Conservation (phyloP, 169 alveolate species). For the Cryptosporidium muris region DNA sequence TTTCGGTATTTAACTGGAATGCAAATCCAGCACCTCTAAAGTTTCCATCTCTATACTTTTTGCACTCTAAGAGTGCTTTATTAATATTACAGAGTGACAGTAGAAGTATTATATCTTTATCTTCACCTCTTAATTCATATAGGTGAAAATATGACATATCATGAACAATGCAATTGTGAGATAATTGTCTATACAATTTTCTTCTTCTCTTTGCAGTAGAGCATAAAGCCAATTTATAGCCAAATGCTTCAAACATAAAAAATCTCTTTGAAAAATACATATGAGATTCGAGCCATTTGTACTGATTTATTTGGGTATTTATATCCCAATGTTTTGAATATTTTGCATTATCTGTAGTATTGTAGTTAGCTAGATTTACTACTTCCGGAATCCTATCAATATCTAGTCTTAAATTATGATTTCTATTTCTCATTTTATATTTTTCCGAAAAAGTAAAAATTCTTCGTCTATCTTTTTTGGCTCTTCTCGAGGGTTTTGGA, state of each 20-base stretch:
- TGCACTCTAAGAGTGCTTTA: conserved; percentile 1
- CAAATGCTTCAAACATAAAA: conserved; percentile 66
- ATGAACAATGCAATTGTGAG: conserved; percentile 33
- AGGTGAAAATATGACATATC: conserved; percentile 52
- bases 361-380: neutral
- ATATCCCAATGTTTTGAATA: too few relatives aligned
- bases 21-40: conserved; percentile 54
- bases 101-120: conserved; percentile 9
- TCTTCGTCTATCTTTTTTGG: conserved; percentile 26
- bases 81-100: conserved; percentile 36
- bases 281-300: conserved; percentile 57
- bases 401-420: neutral
- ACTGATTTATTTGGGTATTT: conserved; percentile 29
- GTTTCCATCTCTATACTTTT: conserved; percentile 11
- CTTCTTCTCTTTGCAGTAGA: conserved; percentile 54
- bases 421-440: conserved; percentile 20
- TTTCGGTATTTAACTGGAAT: conserved; percentile 8
- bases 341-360: neutral
- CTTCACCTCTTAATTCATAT: conserved; percentile 28
- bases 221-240: conserved; percentile 26
- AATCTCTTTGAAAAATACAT: conserved; percentile 59
- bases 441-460: conserved; percentile 9
- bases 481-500: conserved; percentile 17
- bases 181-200: conserved; percentile 40
- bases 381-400: neutral